Percentiles rank a stretch among this genome's conserved stretches.
Conservation (phyloP, 371 early-diverging fungal species). For the Mortierella sp. region DNA sequence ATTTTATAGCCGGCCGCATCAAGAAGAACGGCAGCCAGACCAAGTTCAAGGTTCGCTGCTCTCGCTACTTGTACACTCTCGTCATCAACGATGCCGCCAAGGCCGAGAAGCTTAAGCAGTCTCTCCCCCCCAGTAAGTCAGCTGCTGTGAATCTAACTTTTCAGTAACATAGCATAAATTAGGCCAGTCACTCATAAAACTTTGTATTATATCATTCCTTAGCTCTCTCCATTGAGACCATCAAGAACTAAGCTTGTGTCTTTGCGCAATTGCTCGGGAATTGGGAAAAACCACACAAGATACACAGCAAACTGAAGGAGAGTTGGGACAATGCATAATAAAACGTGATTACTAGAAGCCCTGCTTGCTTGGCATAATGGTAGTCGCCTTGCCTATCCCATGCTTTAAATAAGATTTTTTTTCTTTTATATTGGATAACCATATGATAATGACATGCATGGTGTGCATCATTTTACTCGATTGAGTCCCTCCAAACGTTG, state of each 20-base stretch:
- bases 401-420: too few relatives aligned
- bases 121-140: constrained; percentile 85
- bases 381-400: not conserved
- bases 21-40: constrained; percentile 96
- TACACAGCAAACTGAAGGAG: not conserved
- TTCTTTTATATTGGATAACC: too few relatives aligned
- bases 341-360: constrained; percentile 15
- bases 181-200: not conserved
- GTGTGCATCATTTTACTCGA: not conserved
- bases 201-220: not conserved
- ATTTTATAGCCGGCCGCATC: constrained; percentile 92
- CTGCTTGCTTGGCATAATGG: constrained; percentile 7
- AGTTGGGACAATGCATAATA: constrained; percentile 5
- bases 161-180: not conserved
- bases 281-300: constrained; percentile 6
- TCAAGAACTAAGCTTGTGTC: constrained; percentile 55
- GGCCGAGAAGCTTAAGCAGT: constrained; percentile 96
- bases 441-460: too few relatives aligned
- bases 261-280: constrained; percentile 17
- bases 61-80: constrained; percentile 97
- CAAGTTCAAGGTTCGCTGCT: constrained; percentile 99
- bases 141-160: not conserved
- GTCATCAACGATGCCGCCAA: constrained; percentile 95
- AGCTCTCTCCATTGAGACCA: constrained; percentile 57
- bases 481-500: not conserved